phyloP scores from a whole-genome alignment of 208 protist species.

The Porcisia hertigi region DNA sequence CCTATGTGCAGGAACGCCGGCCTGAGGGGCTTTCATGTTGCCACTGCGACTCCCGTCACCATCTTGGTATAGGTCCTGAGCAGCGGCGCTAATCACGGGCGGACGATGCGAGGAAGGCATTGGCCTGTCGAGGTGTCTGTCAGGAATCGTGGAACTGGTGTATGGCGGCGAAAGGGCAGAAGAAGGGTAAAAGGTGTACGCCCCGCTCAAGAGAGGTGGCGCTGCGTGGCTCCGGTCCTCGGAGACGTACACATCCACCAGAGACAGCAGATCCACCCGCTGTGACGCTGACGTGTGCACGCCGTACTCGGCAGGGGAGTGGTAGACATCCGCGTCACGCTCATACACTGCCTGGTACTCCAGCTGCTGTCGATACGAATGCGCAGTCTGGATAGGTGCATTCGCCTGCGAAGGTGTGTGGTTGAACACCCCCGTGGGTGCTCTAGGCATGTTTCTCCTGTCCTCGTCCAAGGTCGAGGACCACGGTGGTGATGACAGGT shows the following conservation, averaged over 20 bases:
- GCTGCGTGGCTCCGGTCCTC: constrained; percentile 2
- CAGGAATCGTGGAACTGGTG: too few relatives aligned
- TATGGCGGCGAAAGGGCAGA: neutral
- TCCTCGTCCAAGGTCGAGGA: neutral
- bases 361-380: neutral
- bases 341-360: neutral
- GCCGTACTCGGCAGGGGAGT: neutral
- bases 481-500: constrained; percentile 12
- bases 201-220: neutral
- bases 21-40: neutral
- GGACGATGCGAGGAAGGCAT: neutral
- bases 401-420: neutral
- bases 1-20: constrained; percentile 11
- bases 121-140: neutral
- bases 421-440: neutral
- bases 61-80: neutral
- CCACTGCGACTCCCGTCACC: neutral
- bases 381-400: neutral
- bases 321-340: neutral
- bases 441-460: neutral
- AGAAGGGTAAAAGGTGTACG: constrained; percentile 2
- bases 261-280: neutral
- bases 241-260: constrained; percentile 24
- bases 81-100: neutral
- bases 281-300: neutral